These are phyloP conservation scores for Wickerhamomyces xylosicus DNA, from an alignment of 805 yeast species.

Conservation along the genomic window DNA sequence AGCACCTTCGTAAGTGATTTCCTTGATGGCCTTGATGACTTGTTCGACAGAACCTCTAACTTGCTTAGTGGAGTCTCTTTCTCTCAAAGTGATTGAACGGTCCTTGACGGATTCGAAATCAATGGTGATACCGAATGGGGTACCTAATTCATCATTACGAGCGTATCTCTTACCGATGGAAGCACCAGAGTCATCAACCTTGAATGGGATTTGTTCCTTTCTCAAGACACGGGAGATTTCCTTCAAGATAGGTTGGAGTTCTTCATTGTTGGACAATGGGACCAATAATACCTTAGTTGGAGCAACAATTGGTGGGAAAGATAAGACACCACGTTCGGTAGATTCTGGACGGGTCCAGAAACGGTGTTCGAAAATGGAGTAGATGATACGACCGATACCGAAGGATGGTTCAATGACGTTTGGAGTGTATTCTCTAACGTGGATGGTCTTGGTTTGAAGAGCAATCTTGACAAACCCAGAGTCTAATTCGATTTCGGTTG, in stretches of 20 bases:
- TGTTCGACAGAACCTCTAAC: slow-evolving; percentile 84
- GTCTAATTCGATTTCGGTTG: slow-evolving; percentile 59
- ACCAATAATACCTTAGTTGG: slow-evolving; percentile 96
- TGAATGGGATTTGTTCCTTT: slow-evolving; percentile 79
- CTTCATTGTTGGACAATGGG: slow-evolving; percentile 81
- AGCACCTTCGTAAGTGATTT: slow-evolving; percentile 61
- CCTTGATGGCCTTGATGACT: slow-evolving; percentile 62
- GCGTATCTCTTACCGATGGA: slow-evolving; percentile 97
- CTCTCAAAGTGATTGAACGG: slow-evolving; percentile 86
- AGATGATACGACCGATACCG: slow-evolving; percentile 96
- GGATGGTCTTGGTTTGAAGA: slow-evolving; percentile 73
- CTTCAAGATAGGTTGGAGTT: slow-evolving; percentile 65
- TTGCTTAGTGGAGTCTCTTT: slow-evolving; percentile 93
- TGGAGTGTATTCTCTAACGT: slow-evolving; percentile 91
- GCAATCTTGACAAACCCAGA: slow-evolving; percentile 62
- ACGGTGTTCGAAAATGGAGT: slow-evolving; percentile 85
- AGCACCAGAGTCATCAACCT: slow-evolving; percentile 94
- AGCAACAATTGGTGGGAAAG: slow-evolving; percentile 92
- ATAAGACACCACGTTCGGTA: slow-evolving; percentile 77
- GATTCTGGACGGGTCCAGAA: slow-evolving; percentile 95
- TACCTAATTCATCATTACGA: slow-evolving; percentile 96
- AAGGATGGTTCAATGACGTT: slow-evolving; percentile 98
- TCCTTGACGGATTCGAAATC: slow-evolving; percentile 91
- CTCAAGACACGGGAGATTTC: slow-evolving; percentile 65
- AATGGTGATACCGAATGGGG: slow-evolving; percentile 96